Evolutionary conservation across 345 rosid species (phyloP).

Genomic region (Arabis hirsuta): DNA sequence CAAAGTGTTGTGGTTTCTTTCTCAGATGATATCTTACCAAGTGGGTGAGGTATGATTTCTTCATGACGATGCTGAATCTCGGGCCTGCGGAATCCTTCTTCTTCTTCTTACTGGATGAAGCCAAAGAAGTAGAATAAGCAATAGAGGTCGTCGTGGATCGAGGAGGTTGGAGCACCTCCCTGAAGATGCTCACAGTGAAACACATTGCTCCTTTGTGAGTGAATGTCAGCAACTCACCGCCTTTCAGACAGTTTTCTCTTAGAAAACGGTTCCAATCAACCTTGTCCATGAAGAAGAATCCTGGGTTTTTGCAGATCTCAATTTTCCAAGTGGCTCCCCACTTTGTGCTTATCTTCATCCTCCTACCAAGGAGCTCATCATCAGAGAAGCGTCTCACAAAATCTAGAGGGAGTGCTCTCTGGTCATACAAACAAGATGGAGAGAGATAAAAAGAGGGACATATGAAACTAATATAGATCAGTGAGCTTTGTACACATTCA

Average conservation of each 20-base stretch:
- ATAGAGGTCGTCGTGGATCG: neutral
- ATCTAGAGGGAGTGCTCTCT: neutral
- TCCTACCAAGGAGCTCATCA: neutral
- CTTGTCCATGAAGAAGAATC: neutral
- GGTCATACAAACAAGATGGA: neutral
- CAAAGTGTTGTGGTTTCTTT: neutral
- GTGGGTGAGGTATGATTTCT: neutral
- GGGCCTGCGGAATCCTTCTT: neutral
- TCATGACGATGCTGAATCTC: neutral
- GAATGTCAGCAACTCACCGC: neutral
- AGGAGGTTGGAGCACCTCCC: neutral
- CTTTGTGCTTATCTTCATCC: neutral
- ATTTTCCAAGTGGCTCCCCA: neutral
- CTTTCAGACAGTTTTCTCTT: neutral
- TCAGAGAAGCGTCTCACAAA: neutral
- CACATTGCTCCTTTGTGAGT: neutral
- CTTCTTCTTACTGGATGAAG: neutral
- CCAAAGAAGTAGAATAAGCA: neutral
- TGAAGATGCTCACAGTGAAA: neutral
- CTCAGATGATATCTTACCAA: neutral
- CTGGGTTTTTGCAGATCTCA: neutral
- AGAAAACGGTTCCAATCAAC: neutral
- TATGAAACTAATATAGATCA: too few relatives aligned
- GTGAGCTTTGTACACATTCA: too few relatives aligned
- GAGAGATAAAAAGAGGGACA: neutral